These are phyloP conservation scores for Coelastrella sp. DNA, from an alignment of 139 green algal genomes.

Conservation along the genomic window DNA sequence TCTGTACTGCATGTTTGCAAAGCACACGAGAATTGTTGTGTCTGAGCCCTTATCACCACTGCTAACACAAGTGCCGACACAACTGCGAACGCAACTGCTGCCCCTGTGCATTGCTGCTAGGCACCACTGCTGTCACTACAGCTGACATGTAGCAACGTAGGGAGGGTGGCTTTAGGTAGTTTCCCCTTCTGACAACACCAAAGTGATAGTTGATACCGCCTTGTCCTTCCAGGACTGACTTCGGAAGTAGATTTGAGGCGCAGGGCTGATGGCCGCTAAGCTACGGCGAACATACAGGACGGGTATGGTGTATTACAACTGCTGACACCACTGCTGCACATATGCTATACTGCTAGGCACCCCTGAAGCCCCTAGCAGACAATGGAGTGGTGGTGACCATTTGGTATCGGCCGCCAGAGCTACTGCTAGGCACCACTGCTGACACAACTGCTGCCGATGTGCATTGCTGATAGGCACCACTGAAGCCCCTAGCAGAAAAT, in stretches of 20 bases:
- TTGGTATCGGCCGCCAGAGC: slow-evolving; percentile 88
- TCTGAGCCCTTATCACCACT: no score
- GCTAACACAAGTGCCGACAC: no score
- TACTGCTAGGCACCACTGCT: slow-evolving; percentile 71
- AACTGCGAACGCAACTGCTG: not conserved
- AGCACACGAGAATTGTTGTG: no score
- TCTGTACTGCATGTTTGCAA: no score
- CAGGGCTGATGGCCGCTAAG: no score
- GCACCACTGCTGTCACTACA: slow-evolving; percentile 67
- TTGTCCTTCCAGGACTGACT: no score
- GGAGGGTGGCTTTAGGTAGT: no score
- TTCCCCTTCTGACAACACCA: no score
- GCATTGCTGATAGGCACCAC: slow-evolving; percentile 47
- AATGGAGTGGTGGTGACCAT: slow-evolving; percentile 90
- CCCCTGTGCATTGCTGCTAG: slow-evolving; percentile 7
- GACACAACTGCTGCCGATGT: not conserved
- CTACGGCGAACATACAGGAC: not conserved
- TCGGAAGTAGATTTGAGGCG: no score
- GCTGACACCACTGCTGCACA: not conserved
- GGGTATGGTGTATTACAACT: slow-evolving; percentile 70
- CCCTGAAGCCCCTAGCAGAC: slow-evolving; percentile 72
- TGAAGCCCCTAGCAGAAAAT: slow-evolving; percentile 77
- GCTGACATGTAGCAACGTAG: slow-evolving; percentile 56
- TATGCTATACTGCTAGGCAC: slow-evolving; percentile 38
- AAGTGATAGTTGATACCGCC: no score